A percentile compares a stretch with the other conserved stretches of the same genome.
Evolutionary conservation across 768 basidiomycete genomes (phyloP).

Genomic region (Suillus alpinus): DNA sequence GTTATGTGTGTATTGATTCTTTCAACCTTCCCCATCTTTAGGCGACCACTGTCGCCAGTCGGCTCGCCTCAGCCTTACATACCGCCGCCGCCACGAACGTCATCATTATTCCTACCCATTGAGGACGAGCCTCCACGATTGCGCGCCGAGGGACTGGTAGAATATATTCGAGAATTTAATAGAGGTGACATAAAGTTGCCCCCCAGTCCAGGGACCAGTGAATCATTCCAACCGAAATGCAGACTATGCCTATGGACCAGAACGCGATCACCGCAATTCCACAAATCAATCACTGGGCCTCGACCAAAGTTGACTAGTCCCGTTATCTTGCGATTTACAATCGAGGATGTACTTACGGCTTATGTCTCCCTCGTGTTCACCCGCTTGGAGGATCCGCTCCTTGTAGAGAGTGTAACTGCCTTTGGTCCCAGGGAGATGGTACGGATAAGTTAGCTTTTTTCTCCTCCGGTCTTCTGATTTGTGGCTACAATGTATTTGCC

Average conservation of each 20-base stretch:
- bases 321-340: slow-evolving; percentile 53
- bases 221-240: slow-evolving; percentile 14
- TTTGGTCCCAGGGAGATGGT: slow-evolving; percentile 77
- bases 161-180: slow-evolving; percentile 63
- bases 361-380: slow-evolving; percentile 53
- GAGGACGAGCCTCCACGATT: slow-evolving; percentile 39
- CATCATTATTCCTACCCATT: slow-evolving; percentile 41
- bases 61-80: slow-evolving; percentile 60
- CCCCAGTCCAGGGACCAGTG: background rate
- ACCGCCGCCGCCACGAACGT: slow-evolving; percentile 34
- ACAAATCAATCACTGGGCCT: slow-evolving; percentile 1
- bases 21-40: slow-evolving; percentile 14
- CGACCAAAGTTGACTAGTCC: slow-evolving; percentile 19
- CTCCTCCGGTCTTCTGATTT: slow-evolving; percentile 1
- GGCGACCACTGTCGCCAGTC: slow-evolving; percentile 51
- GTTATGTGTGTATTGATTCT: background rate
- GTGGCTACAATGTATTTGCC: background rate
- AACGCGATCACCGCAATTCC: slow-evolving; percentile 17
- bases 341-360: slow-evolving; percentile 64
- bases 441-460: slow-evolving; percentile 15
- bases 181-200: slow-evolving; percentile 16
- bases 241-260: slow-evolving; percentile 58
- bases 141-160: slow-evolving; percentile 42
- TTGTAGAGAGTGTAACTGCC: slow-evolving; percentile 62
- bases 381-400: slow-evolving; percentile 33